Evolutionary conservation across 2,329 filamentous ascomycete species (phyloP), one percentile per base, ranked within the genome.

Genomic region (Calonectria naviculata): DNA sequence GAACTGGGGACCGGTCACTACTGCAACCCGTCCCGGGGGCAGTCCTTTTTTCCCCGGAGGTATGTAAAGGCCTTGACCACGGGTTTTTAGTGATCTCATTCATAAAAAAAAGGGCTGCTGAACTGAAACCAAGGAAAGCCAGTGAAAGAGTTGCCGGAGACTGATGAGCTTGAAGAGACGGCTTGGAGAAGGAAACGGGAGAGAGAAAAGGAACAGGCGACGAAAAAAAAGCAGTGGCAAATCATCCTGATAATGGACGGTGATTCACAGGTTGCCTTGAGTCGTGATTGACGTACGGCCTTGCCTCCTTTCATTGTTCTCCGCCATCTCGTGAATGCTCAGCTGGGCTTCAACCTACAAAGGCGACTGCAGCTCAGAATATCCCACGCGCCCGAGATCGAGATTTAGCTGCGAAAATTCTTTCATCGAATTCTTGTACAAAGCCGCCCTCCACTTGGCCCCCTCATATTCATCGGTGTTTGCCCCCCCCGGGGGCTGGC

Each of bases 271-370:
- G 58, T 68, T 71, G 64, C 31, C 58, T 68, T 65, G 71, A 68
- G 63, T 68, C 41, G 54, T 73, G 64, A 73, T 74, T 71, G 72
- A 68, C 61, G 36, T 67, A 63, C 49, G 58, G 56, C 49, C 61
- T 65, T 54, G 38, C 38, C 49, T 67, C 69, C 67, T 76, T 78
- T 78, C 75, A 78, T 78, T 78, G 76, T 78, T 71, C 65, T 72
- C 60, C 68, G 68, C 36, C 44, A 46, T 64, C 63, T 71, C 68
- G 67, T 74, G 74, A 76, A 77, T 77, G 61, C 72, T 71, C 49
- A 54, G 47, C 56, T 44, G 54, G 36, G 52, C 60, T 26, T 44
- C 60, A 63, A n/a, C 69, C 31, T 31, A 71, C 65, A 71, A 71
- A 68, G 70, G 41, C 58, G 41, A 56, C 10, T 26, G 31, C 42